Conservation (phyloP, 2,329 filamentous ascomycete genomes). For the Venturia oleaginea region DNA sequence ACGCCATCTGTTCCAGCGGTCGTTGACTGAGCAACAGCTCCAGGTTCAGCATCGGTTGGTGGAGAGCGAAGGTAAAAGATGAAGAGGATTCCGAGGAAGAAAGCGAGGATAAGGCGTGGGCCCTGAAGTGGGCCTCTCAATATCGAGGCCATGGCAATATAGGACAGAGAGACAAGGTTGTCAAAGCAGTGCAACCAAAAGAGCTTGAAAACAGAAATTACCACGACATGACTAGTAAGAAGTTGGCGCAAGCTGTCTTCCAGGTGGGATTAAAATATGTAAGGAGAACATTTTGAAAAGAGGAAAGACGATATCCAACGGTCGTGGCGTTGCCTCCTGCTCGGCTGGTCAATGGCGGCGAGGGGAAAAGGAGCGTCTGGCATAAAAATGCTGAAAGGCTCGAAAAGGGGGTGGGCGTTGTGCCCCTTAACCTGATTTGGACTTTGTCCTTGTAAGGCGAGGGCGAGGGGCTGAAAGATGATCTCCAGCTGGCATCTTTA, state of each 20-base stretch:
- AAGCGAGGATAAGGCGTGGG: constrained; percentile 8
- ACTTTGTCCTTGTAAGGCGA: too few relatives aligned
- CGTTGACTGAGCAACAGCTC: not conserved
- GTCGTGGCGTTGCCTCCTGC: not conserved
- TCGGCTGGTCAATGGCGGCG: not conserved
- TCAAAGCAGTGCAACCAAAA: not conserved
- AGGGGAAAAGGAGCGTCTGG: not conserved
- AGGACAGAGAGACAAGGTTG: not conserved
- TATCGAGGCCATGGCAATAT: not conserved
- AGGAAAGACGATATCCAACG: not conserved
- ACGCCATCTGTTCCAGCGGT: not conserved
- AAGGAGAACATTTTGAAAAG: not conserved
- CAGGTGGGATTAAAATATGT: not conserved
- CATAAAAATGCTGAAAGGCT: not conserved
- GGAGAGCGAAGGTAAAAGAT: constrained; percentile 10
- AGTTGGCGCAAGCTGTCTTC: not conserved
- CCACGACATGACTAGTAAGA: not conserved
- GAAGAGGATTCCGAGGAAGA: constrained; percentile 9
- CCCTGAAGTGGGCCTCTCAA: constrained; percentile 10
- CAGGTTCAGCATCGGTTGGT: not conserved
- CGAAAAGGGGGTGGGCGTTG: not conserved
- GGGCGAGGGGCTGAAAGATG: too few relatives aligned
- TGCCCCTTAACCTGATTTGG: not conserved
- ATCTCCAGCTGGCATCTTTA: not conserved
- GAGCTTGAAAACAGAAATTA: not conserved